These are phyloP conservation scores for Rauvolfia tetraphylla DNA, from an alignment of 257 asterid genomes.

Conservation along the genomic window DNA sequence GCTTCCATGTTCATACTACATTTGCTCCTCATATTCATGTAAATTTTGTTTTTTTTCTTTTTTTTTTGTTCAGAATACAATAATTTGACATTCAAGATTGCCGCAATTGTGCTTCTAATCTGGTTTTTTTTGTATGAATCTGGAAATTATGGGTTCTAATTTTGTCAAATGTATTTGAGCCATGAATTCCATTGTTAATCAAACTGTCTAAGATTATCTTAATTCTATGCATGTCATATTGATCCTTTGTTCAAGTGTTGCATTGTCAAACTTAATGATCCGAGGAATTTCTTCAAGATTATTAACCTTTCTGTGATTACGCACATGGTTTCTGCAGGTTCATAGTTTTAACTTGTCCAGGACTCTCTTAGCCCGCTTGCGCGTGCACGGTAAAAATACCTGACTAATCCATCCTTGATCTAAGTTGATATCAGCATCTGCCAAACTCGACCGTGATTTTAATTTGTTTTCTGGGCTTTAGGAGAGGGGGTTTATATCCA, in stretches of 20 bases:
- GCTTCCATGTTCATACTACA: not conserved
- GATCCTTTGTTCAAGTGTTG: not conserved
- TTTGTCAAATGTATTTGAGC: not conserved
- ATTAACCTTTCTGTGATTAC: not conserved
- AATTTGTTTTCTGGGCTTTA: not conserved
- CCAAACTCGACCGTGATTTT: not conserved
- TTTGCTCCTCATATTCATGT: not conserved
- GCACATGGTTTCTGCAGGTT: not conserved
- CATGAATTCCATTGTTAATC: not conserved
- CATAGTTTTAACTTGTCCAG: not conserved
- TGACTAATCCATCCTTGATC: not conserved
- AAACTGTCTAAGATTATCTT: not conserved
- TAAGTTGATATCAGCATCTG: not conserved
- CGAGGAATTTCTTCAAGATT: not conserved
- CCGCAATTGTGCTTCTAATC: not conserved
- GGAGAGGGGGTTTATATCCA: not conserved
- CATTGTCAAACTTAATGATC: not conserved
- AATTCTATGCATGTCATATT: no score
- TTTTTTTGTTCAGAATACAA: no score
- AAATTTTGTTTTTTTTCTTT: not conserved
- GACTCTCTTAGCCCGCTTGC: slow-evolving; percentile 9
- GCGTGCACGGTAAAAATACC: not conserved
- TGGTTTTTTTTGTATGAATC: not conserved
- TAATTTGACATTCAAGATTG: not conserved
- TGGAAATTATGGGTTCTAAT: not conserved